These are phyloP conservation scores for Rhodotorula sphaerocarpa DNA, from an alignment of 768 basidiomycete genomes.

Conservation along the genomic window DNA sequence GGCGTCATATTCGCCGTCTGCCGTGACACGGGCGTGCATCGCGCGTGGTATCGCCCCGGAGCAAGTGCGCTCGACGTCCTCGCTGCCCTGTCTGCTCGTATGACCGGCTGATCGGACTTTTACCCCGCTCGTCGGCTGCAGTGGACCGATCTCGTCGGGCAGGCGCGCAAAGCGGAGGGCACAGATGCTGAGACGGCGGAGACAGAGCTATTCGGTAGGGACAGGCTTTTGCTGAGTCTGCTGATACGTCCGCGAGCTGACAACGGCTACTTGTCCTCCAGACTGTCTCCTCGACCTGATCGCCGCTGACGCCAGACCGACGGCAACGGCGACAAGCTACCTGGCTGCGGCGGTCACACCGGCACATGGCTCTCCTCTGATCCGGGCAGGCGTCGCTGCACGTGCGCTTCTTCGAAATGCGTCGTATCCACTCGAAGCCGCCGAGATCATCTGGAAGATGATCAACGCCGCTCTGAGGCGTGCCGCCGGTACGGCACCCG, in stretches of 20 bases:
- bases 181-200: not conserved
- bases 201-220: not conserved
- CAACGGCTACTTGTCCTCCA: not conserved
- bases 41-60: not conserved
- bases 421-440: not conserved
- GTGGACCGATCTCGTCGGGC: constrained; percentile 15
- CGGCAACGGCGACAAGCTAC: not conserved
- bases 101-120: too few species aligned
- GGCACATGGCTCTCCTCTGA: not conserved
- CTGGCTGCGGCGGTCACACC: not conserved
- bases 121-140: not conserved
- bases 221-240: too few species aligned
- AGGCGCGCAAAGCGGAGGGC: not conserved
- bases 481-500: too few species aligned
- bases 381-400: too few species aligned
- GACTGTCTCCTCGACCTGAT: constrained; percentile 12
- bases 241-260: not conserved
- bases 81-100: not conserved
- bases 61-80: not conserved
- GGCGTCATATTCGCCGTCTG: not conserved
- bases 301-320: not conserved
- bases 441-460: constrained; percentile 5
- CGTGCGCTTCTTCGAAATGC: too few species aligned
- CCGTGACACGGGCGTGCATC: constrained; percentile 10
- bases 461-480: too few species aligned